Evolutionary conservation across 805 yeast species (phyloP), one percentile per base, ranked within the genome.

Genomic region (Candida krabiensis): DNA sequence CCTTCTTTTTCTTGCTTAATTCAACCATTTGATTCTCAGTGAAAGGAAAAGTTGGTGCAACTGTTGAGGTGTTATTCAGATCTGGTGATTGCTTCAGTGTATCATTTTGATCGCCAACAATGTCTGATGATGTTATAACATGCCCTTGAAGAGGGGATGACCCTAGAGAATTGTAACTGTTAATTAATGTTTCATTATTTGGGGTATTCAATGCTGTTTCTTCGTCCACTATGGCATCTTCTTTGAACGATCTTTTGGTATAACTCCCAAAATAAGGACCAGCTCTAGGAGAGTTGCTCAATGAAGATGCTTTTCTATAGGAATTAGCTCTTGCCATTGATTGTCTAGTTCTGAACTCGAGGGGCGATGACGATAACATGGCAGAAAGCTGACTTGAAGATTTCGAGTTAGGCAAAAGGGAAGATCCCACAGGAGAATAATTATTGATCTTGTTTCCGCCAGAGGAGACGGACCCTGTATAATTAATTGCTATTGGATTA

Each of bases 201-300:
- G 35, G 35, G 4, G 33, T 17, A 4, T 37, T 18, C 24, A 41
- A 29, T 3, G 50, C 43, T 2, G 49, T 26, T 4, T 50, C 55
- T 22, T 51, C 55, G 30, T 53, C 57, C 7, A 51, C 34, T 1
- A 47, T 27, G 2, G 32, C 47, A 5, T 51, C 56, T 15, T 51
- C 56, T 26, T 38, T 50, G 26, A 35, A 9, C 1, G 28, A 17
- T 26, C 28, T 40, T 23, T 45, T 48, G 2, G 53, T 41, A 4
- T 42, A 18, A 28, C 52, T 45, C 9, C 53, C 56, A 34, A 49
- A 47, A 19, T 46, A 38, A 13, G 26, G 37, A 2, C 36, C 37
- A 12, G 33, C 33, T 43, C 56, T 42, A 9, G 63, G 63, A 1
- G 61, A 56, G 29, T 47, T 51, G 40, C 51, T 53, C n/a, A 55